Evolutionary conservation across 2,329 filamentous ascomycete genomes (phyloP).

Genomic region (Trichoderma citrinoviride): DNA sequence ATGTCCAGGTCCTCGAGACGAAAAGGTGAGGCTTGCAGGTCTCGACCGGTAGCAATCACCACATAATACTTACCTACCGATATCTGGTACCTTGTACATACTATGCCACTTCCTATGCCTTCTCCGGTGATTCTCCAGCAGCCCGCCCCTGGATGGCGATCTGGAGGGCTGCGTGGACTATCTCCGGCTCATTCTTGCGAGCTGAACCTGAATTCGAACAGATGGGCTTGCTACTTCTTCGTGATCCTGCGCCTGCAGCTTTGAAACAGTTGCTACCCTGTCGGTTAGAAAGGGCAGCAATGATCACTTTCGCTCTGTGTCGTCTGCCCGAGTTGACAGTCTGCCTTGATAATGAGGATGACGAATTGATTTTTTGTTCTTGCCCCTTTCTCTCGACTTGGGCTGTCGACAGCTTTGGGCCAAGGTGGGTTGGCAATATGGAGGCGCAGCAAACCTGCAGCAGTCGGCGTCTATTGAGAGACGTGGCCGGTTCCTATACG

Average conservation of each 20-base stretch:
- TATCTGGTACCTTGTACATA: no score
- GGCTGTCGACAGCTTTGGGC: background rate
- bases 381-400: background rate
- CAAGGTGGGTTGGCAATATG: background rate
- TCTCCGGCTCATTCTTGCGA: background rate
- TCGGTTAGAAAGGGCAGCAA: background rate
- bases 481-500: slow-evolving; percentile 34
- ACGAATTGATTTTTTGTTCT: background rate
- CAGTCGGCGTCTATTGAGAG: slow-evolving; percentile 23
- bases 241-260: background rate
- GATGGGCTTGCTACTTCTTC: background rate
- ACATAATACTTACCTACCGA: no score
- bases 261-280: background rate
- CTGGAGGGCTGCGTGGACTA: background rate
- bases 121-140: slow-evolving; percentile 37
- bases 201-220: background rate
- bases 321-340: background rate
- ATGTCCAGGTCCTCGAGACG: background rate
- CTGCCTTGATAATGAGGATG: background rate
- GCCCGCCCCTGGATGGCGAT: slow-evolving; percentile 22
- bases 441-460: slow-evolving; percentile 23
- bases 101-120: slow-evolving; percentile 6
- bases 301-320: background rate
- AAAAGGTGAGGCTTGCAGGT: background rate
- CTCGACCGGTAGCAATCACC: background rate